Conservation (phyloP, 2,329 filamentous ascomycete species). For the Colletotrichum musicola region DNA sequence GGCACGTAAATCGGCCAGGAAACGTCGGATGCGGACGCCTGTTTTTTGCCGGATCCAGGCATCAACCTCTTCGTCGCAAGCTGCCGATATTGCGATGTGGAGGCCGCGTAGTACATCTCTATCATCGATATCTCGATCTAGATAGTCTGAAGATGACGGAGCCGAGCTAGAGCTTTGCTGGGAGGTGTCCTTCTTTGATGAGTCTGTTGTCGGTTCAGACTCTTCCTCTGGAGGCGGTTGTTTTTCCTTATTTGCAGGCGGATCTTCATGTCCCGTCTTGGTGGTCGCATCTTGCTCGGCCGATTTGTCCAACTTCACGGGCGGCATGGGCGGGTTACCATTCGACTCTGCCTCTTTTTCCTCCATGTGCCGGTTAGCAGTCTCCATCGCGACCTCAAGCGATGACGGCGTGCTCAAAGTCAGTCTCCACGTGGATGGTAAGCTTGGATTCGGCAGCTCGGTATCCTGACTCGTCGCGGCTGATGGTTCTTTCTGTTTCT, state of each 20-base stretch:
- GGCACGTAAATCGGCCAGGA: slow-evolving; percentile 66
- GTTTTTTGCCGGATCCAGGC: slow-evolving; percentile 64
- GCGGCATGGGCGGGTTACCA: background rate
- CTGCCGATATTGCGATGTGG: slow-evolving; percentile 67
- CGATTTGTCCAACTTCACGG: too few species aligned
- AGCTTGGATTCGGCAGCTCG: slow-evolving; percentile 37
- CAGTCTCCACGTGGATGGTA: slow-evolving; percentile 48
- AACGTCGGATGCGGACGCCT: slow-evolving; percentile 65
- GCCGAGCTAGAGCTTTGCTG: slow-evolving; percentile 22
- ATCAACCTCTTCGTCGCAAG: slow-evolving; percentile 67
- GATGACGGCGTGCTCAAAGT: slow-evolving; percentile 47
- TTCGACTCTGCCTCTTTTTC: slow-evolving; percentile 39
- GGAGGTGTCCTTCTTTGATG: slow-evolving; percentile 31
- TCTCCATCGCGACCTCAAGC: slow-evolving; percentile 48
- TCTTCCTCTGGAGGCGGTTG: background rate
- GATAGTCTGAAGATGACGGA: slow-evolving; percentile 42
- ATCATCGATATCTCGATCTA: slow-evolving; percentile 58
- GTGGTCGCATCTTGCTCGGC: too few species aligned
- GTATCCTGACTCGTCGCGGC: background rate
- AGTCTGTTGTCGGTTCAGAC: background rate
- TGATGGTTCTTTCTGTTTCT: background rate
- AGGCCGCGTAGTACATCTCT: slow-evolving; percentile 67
- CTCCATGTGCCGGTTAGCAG: slow-evolving; percentile 45
- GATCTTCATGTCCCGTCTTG: too few species aligned
- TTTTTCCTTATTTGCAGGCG: background rate